These are phyloP conservation scores for Colletotrichum phormii DNA, from an alignment of 2,329 filamentous ascomycete genomes.

Conservation along the genomic window DNA sequence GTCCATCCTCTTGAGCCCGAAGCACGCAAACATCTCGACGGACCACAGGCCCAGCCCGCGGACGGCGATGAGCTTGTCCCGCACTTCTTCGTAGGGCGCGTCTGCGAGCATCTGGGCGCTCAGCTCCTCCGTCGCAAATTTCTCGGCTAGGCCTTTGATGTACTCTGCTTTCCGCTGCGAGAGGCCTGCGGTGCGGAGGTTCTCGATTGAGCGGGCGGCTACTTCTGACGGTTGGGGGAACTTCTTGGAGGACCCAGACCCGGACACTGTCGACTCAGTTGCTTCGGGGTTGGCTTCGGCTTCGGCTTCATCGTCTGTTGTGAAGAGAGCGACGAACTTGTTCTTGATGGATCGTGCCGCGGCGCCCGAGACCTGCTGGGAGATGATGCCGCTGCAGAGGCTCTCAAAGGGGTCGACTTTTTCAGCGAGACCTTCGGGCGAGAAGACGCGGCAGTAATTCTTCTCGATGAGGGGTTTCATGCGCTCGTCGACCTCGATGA, in stretches of 20 bases:
- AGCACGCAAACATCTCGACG: constrained; percentile 98
- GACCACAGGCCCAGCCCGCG: constrained; percentile 90
- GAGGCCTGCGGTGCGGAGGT: constrained; percentile 85
- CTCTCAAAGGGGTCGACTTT: constrained; percentile 88
- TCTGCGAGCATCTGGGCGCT: constrained; percentile 80
- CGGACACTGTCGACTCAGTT: too few species aligned
- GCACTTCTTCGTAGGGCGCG: constrained; percentile 86
- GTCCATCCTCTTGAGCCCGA: constrained; percentile 93
- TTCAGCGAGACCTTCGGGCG: constrained; percentile 83
- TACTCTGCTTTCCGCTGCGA: constrained; percentile 98
- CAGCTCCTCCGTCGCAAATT: constrained; percentile 81
- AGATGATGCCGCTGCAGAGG: constrained; percentile 88
- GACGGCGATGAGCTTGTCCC: constrained; percentile 85
- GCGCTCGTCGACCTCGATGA: constrained; percentile 78
- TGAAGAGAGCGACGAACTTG: constrained; percentile 84
- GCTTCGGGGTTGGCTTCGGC: too few species aligned
- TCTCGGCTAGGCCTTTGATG: constrained; percentile 84
- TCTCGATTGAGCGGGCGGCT: constrained; percentile 69
- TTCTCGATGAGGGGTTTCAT: constrained; percentile 79
- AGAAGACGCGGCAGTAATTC: constrained; percentile 83
- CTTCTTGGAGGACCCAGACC: constrained; percentile 25
- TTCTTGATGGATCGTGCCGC: constrained; percentile 90
- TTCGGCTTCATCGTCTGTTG: constrained; percentile 43
- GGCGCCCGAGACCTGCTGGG: constrained; percentile 94
- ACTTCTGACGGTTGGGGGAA: constrained; percentile 87